A percentile compares a stretch with the other conserved stretches of the same genome.
phyloP scores from a whole-genome alignment of 441 rosid genomes.

The Pelargonium fulgidum region DNA sequence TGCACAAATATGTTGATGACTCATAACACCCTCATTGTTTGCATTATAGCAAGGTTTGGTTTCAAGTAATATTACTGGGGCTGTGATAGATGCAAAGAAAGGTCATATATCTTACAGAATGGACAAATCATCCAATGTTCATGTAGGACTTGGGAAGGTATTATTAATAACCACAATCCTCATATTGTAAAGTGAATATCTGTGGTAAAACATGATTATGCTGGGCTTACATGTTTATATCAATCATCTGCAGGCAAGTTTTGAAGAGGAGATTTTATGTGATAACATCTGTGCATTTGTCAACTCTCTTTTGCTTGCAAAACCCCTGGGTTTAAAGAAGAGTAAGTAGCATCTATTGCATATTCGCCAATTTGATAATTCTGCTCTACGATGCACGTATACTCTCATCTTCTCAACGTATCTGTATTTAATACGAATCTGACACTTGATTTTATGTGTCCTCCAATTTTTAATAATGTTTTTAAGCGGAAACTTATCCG shows the following conservation, averaged over 20 bases:
- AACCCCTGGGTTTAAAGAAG: conserved; percentile 92
- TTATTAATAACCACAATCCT: conserved; percentile 13
- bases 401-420: not conserved
- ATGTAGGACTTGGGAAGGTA: conserved; percentile 93
- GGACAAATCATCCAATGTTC: conserved; percentile 89
- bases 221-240: conserved; percentile 14
- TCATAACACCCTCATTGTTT: conserved; percentile 8
- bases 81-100: conserved; percentile 72
- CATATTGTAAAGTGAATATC: not conserved
- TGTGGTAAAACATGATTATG: not conserved
- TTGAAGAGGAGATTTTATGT: conserved; percentile 59
- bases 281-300: conserved; percentile 89
- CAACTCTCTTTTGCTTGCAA: conserved; percentile 83
- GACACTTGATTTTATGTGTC: not conserved
- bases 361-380: not conserved
- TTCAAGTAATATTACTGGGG: conserved; percentile 60
- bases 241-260: conserved; percentile 44
- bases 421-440: too few relatives aligned
- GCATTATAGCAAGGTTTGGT: conserved; percentile 79
- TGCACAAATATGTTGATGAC: conserved; percentile 5
- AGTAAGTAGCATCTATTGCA: conserved; percentile 38
- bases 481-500: too few relatives aligned
- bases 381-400: not conserved
- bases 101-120: conserved; percentile 74
- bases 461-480: too few relatives aligned